A percentile compares a stretch with the other conserved stretches of the same genome.
Evolutionary conservation across 352 stramenopile genomes (phyloP).

Genomic region (Hyaloperonospora arabidopsidis): DNA sequence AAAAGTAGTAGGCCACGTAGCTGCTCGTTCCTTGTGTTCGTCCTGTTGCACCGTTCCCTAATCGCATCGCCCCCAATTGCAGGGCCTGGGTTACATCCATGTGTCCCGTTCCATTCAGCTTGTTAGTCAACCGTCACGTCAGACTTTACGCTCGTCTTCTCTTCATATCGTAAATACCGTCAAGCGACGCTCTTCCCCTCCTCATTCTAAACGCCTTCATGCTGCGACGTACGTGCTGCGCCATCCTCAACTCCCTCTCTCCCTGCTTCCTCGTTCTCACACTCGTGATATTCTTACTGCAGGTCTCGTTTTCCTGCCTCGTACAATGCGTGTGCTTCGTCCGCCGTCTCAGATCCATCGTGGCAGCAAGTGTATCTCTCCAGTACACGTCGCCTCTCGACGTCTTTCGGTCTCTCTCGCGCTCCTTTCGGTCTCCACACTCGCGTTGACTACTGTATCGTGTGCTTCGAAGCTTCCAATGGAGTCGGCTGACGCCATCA

Average conservation of each 20-base stretch:
- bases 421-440: slow-evolving; percentile 20
- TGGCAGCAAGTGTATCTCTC: slow-evolving; percentile 3
- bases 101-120: too few relatives aligned
- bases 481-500: slow-evolving; percentile 55
- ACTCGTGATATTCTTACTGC: slow-evolving; percentile 6
- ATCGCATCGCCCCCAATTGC: too few relatives aligned
- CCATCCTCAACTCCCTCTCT: background rate
- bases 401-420: slow-evolving; percentile 6
- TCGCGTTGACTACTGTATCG: slow-evolving; percentile 16
- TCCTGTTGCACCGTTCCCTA: too few relatives aligned
- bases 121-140: slow-evolving; percentile 13
- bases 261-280: background rate
- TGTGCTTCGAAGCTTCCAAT: slow-evolving; percentile 26
- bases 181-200: slow-evolving; percentile 1
- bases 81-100: too few relatives aligned
- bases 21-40: background rate
- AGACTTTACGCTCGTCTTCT: slow-evolving; percentile 5
- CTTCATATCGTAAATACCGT: background rate
- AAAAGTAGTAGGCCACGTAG: slow-evolving; percentile 28
- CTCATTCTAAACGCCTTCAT: slow-evolving; percentile 14
- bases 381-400: slow-evolving; percentile 6
- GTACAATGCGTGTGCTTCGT: slow-evolving; percentile 17
- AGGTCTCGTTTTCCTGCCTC: slow-evolving; percentile 23
- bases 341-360: slow-evolving; percentile 7
- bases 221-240: slow-evolving; percentile 23